Evolutionary conservation across 345 rosid species (phyloP), one percentile per base, ranked within the genome.

Genomic region (Melaleuca quinquenervia): DNA sequence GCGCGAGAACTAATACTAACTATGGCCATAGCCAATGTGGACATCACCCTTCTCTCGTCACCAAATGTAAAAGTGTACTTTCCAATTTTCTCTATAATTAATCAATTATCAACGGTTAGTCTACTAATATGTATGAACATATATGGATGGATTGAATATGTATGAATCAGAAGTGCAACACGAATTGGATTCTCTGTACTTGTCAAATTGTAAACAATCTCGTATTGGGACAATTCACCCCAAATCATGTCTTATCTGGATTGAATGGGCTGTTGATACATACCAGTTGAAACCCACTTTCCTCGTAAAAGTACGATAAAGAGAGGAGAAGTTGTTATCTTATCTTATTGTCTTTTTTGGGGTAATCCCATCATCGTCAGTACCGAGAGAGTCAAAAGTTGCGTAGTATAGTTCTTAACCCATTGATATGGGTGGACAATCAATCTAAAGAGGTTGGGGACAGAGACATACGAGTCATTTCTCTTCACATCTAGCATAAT

Each of bases 381-480:
- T 15, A 58, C 36, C 36, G 12, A 58, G 36, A 27, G 32, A 29
- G 18, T 58, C 32, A 58, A n/a, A 58, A 58, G 32, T 29, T 12
- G 70, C n/a, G 70, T 32, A 0, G 70, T n/a, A 12, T 11, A 1
- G 70, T 58, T 6, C 70, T 58, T 5, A 6, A 32, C 70, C 12
- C 70, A 0, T 15, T 0, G 32, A n/a, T n/a, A 58, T n/a, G 16
- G 16, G 16, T 58, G 20, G 36, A 2, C 70, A 2, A 0, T 58
- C 20, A 13, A 32, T 58, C 2, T 58, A 29, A 13, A 26, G 3
- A 56, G 8, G 1, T 58, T 58, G 70, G 15, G 70, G 36, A 58
- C 8, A 58, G 70, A 58, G 70, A 58, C 70, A 0, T 6, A 58
- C n/a, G 70, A n/a, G 18, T n/a, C 70, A 58, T n/a, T 32, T n/a